Evolutionary conservation across 83 land plant species (phyloP), one percentile per base, ranked within the genome.

Genomic region (Picea engelmannii): DNA sequence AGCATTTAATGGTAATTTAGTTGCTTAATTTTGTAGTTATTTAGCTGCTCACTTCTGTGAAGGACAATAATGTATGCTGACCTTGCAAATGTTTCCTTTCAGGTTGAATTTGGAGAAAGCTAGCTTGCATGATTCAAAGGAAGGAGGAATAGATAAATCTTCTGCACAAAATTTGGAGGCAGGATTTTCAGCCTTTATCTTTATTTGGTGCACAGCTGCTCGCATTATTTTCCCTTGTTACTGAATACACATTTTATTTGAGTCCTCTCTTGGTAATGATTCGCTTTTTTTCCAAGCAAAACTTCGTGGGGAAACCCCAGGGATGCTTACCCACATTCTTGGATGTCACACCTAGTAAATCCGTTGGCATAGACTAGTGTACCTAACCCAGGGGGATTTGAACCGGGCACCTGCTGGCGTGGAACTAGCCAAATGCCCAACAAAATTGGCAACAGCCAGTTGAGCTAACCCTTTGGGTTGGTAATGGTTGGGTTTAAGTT

Each of bases 111-210:
- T 23, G 38, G 78, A 69, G 79, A 66, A 82, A 62, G 81, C 62
- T 27, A 25, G 71, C 24, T 71, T 67, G 59, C 87, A 78, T 75
- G 71, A 17, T 83, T 24, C 78, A 79, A 79, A 66, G 70, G 75
- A 83, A 47, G 66, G 69, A 70, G 81, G 38, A 42, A 21, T 55
- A 68, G 93, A 86, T 81, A 90, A 82, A 78, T 83, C 94, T 27
- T 88, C 94, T 81, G 69, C 83, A 24, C 88, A 90, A 79, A 95
- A 95, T 59, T 69, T 93, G 74, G 98, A 95, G 94, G 98, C 93
- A 80, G 27, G 47, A 16, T 62, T n/a, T 12, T 31, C 5, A 62
- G 77, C 44, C 44, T 6, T 42, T 42, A 42, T 42, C 44, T 42
- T 42, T 42, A 42, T 42, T 42, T 42, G 44, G 44, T 6, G 44